Percentiles rank a stretch among this genome's conserved stretches.
phyloP scores from a whole-genome alignment of 345 rosid species.

The Hirschfeldia incana region DNA sequence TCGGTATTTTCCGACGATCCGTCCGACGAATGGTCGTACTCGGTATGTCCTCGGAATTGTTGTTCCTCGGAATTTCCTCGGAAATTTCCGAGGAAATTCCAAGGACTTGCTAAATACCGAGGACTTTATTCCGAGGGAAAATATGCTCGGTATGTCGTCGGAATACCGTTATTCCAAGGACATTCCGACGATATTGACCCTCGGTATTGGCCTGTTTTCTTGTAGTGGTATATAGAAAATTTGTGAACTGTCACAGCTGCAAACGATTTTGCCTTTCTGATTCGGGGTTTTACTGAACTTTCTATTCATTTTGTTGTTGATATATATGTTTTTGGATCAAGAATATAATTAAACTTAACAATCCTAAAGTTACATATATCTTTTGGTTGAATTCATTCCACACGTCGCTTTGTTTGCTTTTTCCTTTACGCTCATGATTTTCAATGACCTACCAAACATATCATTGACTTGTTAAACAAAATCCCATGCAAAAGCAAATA shows the following conservation, averaged over 20 bases:
- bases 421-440: constrained; percentile 15
- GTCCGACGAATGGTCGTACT: too few relatives aligned
- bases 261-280: neutral
- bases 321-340: neutral
- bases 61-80: too few relatives aligned
- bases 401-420: constrained; percentile 1
- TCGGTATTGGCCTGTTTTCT: too few relatives aligned
- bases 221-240: too few relatives aligned
- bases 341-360: neutral
- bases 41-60: too few relatives aligned
- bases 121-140: too few relatives aligned
- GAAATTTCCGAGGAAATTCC: too few relatives aligned
- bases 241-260: neutral
- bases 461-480: constrained; percentile 12
- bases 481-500: constrained; percentile 30
- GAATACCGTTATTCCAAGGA: too few relatives aligned
- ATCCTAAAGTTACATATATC: neutral
- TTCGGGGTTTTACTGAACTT: neutral
- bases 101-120: too few relatives aligned
- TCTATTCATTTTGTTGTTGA: neutral
- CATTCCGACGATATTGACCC: too few relatives aligned
- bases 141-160: too few relatives aligned
- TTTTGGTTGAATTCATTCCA: neutral
- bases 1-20: too few relatives aligned
- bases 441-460: constrained; percentile 22